Evolutionary conservation across 345 rosid genomes (phyloP).

Genomic region (Murraya koenigii): DNA sequence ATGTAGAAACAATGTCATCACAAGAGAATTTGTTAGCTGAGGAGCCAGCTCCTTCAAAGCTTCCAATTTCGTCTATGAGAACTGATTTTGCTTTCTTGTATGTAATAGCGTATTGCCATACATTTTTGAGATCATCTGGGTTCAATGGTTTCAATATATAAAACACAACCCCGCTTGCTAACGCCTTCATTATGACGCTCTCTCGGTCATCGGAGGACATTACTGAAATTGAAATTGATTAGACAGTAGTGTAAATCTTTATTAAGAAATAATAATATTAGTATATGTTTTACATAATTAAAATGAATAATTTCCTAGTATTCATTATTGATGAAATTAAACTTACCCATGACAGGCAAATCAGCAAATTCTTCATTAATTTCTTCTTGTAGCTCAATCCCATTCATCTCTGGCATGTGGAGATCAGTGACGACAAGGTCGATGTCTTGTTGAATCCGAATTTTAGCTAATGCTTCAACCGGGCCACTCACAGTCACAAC

Average conservation of each 20-base stretch:
- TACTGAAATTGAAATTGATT: slow-evolving; percentile 33
- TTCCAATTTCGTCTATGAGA: slow-evolving; percentile 12
- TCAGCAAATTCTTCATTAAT: slow-evolving; percentile 37
- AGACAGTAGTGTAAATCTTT: too few relatives aligned
- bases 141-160: slow-evolving; percentile 61
- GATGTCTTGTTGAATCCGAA: slow-evolving; percentile 27
- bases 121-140: slow-evolving; percentile 41
- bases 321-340: not conserved
- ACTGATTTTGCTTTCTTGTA: slow-evolving; percentile 35
- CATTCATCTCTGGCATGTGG: slow-evolving; percentile 69
- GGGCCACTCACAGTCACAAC: slow-evolving; percentile 40
- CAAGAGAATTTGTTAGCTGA: not conserved
- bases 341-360: slow-evolving; percentile 65
- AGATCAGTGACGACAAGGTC: slow-evolving; percentile 69
- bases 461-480: slow-evolving; percentile 45
- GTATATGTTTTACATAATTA: not conserved
- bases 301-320: not conserved
- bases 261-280: too few relatives aligned
- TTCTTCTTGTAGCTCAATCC: slow-evolving; percentile 43
- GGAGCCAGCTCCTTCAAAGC: slow-evolving; percentile 1
- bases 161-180: slow-evolving; percentile 57
- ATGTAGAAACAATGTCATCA: slow-evolving; percentile 10
- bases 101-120: slow-evolving; percentile 51
- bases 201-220: slow-evolving; percentile 64
- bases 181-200: slow-evolving; percentile 32